Evolutionary conservation across 2,329 filamentous ascomycete species (phyloP), one percentile per base, ranked within the genome.

Genomic region (Fusarium marasasianum): DNA sequence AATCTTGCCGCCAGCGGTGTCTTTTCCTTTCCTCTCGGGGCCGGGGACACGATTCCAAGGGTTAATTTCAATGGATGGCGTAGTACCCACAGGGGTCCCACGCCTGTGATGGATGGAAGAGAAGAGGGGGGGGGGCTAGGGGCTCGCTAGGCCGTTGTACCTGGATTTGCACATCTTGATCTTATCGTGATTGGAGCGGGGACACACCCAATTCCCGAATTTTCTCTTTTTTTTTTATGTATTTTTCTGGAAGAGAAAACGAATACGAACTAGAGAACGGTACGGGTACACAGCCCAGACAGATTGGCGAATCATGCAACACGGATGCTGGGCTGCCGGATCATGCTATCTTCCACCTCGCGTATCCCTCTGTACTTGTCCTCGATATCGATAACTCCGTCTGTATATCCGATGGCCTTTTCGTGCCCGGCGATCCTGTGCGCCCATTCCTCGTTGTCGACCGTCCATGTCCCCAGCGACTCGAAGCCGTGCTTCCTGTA

Each of bases 281-380:
- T 33, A 31, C 33, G 8, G 1, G 0, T 37, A 26, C 33, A 8
- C n/a, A n/a, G n/a, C n/a, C n/a, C n/a, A n/a, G n/a, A 6, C 24
- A 41, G 55, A 50, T 51, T 24, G 15, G 22, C 66, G 54, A 72
- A 63, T 73, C 45, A 64, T 48, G 41, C 56, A 55, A 72, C 47
- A 55, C 72, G 68, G 68, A 69, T 65, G n/a, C 6, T 55, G 24
- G 71, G 71, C 22, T 57, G 51, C 55, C 75, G 75, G 59, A 77
- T 76, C 76, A 77, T 78, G 47, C 70, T 74, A 72, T 71, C 67
- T 58, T 77, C 76, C 7, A 62, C 67, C 37, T 77, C 76, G 37
- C 31, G 43, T 51, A 77, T 62, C 14, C 70, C 76, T 41, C 50
- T 63, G 53, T 60, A 78, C 35, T 53, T 58, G 22, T 53, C 40